Evolutionary conservation across 1,284 basidiomycete species (phyloP).

Genomic region (Clitocybe nebularis): DNA sequence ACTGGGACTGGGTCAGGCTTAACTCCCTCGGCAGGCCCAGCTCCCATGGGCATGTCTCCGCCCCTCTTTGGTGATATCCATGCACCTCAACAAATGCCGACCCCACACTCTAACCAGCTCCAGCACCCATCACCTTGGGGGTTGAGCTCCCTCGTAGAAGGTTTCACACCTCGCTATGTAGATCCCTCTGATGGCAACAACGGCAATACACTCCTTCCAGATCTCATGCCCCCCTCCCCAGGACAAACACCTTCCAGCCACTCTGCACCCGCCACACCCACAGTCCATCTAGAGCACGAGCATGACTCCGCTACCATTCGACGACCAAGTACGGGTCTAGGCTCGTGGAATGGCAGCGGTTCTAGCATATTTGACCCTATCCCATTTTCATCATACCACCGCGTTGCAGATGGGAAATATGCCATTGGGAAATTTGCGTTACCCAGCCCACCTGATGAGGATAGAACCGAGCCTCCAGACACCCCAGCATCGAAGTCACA

Average conservation of each 20-base stretch:
- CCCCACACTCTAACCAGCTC: constrained; percentile 33
- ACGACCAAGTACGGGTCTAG: constrained; percentile 8
- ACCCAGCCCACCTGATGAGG: constrained; percentile 56
- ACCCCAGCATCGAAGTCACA: neutral
- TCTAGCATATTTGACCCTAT: constrained; percentile 59
- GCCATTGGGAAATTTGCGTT: constrained; percentile 70
- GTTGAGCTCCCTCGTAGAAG: constrained; percentile 18
- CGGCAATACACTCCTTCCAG: constrained; percentile 19
- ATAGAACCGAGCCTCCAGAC: constrained; percentile 17
- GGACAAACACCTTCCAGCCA: constrained; percentile 28
- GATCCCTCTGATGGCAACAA: constrained; percentile 25
- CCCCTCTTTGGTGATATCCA: constrained; percentile 26
- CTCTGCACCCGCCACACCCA: constrained; percentile 51
- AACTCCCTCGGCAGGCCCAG: constrained; percentile 16
- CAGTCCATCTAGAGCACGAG: constrained; percentile 32
- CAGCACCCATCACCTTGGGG: constrained; percentile 16
- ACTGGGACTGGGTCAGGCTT: constrained; percentile 7
- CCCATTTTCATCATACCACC: constrained; percentile 60
- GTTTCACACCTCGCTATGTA: constrained; percentile 24
- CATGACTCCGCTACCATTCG: constrained; percentile 13
- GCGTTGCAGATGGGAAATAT: constrained; percentile 66
- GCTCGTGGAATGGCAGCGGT: too few relatives aligned
- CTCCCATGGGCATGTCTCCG: constrained; percentile 22
- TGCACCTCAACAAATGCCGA: constrained; percentile 31
- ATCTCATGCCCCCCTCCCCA: constrained; percentile 32